phyloP scores from a whole-genome alignment of 2,329 filamentous ascomycete species.

The Alternaria arbusti region DNA sequence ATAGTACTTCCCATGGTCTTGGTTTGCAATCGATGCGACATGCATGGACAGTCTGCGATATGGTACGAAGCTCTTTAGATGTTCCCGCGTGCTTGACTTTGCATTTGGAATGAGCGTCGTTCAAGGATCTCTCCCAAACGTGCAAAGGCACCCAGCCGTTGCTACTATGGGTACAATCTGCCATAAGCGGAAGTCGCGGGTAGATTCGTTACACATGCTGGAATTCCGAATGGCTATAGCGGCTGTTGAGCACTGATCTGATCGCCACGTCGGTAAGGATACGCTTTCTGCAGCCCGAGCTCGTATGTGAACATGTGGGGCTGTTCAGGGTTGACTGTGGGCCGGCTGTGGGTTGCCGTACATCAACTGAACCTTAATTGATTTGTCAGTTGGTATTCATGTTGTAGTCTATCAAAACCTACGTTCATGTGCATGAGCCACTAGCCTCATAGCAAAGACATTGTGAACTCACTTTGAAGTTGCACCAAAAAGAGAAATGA shows the following conservation, averaged over 20 bases:
- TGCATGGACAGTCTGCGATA: background rate
- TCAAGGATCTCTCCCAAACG: background rate
- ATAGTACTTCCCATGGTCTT: background rate
- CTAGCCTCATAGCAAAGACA: background rate
- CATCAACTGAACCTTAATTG: background rate
- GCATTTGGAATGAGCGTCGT: background rate
- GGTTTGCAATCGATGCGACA: background rate
- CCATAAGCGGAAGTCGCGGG: background rate
- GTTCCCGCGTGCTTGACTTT: background rate
- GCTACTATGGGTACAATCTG: background rate
- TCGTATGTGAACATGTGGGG: background rate
- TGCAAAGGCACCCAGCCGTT: background rate
- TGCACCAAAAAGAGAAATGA: background rate
- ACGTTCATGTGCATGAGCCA: background rate
- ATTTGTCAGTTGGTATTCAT: background rate
- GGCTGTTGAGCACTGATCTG: background rate
- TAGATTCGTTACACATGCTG: background rate
- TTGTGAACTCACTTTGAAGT: background rate
- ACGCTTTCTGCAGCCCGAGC: background rate
- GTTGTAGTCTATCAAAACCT: background rate
- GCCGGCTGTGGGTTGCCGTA: conserved; percentile 1
- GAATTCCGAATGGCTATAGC: background rate
- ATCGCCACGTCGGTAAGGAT: background rate
- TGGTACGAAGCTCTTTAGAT: background rate
- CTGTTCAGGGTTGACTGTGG: background rate